Base-by-base conservation (phyloP, 2,329 filamentous ascomycete genomes). In the Hymenoscyphus repandus region DNA sequence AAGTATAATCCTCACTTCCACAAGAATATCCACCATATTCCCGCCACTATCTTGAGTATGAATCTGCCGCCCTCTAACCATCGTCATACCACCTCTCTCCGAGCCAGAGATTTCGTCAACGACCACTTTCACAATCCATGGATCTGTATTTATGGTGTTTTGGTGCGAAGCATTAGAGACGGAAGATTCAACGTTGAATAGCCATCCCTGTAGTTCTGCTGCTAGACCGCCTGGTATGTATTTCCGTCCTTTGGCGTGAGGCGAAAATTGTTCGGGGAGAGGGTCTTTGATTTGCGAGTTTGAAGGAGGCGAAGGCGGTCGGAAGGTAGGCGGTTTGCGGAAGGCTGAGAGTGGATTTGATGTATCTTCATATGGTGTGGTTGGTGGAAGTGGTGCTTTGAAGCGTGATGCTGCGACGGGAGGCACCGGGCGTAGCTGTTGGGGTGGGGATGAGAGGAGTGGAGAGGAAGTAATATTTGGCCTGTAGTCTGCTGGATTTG, bases 251-350 rank as follows among this genome's bases (percentile, higher is more conserved):
- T 71, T 72, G 22, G 75, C 69, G 42, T 74, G 72, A 1, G 78
- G 77, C 0, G 76, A 79, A 62, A 80, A 80, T 36, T 73, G 69
- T 37, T 77, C 73, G 1, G 77, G 76, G 0, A 76, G 64, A 0
- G 74, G 74, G 43, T 67, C 63, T 7, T 13, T 7, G 18, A 52
- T 46, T 11, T 50, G 38, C 32, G 56, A 53, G 7, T 44, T 18
- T 27, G 56, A 52, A 1, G 52, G 39, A 9, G 51, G 54, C 43
- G 65, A 64, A 17, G 60, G 58, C 5, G 64, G 64, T 18, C 61
- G 59, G 43, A 68, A 68, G 12, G 60, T 57, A 41, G 64, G 65
- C 7, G 63, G 63, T 51, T 64, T 67, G 46, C 62, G 54, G 47
- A 67, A 66, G 5, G 58, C 45, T 5, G 12, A 12, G 5, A 13